phyloP scores from a whole-genome alignment of 192 early-diverging fungal genomes.

The Helicostylum pulchrum region DNA sequence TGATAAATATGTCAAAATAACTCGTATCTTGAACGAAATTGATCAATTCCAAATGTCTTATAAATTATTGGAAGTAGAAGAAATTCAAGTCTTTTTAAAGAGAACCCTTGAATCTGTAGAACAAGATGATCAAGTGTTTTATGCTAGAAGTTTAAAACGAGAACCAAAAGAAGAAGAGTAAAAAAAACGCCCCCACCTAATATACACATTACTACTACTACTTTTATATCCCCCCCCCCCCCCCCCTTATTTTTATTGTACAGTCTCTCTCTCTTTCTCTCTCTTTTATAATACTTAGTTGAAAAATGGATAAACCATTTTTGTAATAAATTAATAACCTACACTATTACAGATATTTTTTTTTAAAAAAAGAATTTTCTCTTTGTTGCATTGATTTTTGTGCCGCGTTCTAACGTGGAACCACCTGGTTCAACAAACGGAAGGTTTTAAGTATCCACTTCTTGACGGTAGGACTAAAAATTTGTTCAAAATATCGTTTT shows the following conservation, averaged over 20 bases:
- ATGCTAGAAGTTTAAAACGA: constrained; percentile 68
- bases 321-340: not conserved
- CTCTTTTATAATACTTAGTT: not conserved
- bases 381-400: too few species aligned
- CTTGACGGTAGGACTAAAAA: too few species aligned
- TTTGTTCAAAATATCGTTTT: too few species aligned
- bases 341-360: too few species aligned
- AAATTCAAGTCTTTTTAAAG: constrained; percentile 69
- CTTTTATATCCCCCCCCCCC: not conserved
- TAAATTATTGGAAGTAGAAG: constrained; percentile 55
- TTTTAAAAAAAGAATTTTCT: too few species aligned
- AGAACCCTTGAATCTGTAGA: constrained; percentile 56
- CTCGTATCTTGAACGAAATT: constrained; percentile 66
- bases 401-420: too few species aligned
- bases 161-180: constrained; percentile 63
- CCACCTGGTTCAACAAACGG: too few species aligned
- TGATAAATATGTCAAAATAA: constrained; percentile 67
- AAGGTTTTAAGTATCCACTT: too few species aligned
- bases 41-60: constrained; percentile 76
- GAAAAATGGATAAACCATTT: not conserved
- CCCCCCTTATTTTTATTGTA: not conserved
- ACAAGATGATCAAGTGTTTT: constrained; percentile 65
- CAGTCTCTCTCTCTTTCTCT: not conserved
- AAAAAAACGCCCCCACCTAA: not conserved
- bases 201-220: not conserved